Evolutionary conservation across 345 rosid genomes (phyloP).

Genomic region (Salix koriyanagi): DNA sequence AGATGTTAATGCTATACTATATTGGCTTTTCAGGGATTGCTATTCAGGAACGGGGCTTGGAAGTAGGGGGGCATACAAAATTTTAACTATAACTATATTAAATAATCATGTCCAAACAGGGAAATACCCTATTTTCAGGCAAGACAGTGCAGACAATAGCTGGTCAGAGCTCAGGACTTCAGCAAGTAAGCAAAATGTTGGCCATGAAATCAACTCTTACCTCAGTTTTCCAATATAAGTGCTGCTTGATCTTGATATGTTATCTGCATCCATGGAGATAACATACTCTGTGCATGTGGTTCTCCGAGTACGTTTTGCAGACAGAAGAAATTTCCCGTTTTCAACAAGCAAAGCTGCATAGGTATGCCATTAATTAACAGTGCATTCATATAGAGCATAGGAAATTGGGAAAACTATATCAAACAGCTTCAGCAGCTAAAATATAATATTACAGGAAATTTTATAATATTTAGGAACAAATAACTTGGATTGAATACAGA

Average conservation of each 20-base stretch:
- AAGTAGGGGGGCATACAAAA: neutral
- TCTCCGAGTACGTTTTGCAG: constrained; percentile 83
- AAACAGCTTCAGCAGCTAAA: neutral
- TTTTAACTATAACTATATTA: neutral
- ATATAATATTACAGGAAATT: neutral
- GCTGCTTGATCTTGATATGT: constrained; percentile 79
- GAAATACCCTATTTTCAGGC: neutral
- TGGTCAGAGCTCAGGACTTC: neutral
- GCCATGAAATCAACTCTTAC: constrained; percentile 25
- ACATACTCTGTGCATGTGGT: constrained; percentile 90
- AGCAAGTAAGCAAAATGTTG: neutral
- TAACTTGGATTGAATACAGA: neutral
- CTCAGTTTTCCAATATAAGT: constrained; percentile 87
- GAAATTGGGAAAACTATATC: neutral
- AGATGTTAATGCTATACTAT: neutral
- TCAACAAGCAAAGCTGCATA: constrained; percentile 73
- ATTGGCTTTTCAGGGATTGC: neutral
- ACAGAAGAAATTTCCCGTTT: constrained; percentile 91
- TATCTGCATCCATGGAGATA: constrained; percentile 83
- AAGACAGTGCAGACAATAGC: neutral
- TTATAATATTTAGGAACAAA: neutral
- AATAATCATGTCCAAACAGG: neutral
- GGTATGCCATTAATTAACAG: neutral
- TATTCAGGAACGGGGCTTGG: neutral
- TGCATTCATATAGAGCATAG: neutral